Conservation (phyloP, 768 basidiomycete species). For the Lentinula sp. region DNA sequence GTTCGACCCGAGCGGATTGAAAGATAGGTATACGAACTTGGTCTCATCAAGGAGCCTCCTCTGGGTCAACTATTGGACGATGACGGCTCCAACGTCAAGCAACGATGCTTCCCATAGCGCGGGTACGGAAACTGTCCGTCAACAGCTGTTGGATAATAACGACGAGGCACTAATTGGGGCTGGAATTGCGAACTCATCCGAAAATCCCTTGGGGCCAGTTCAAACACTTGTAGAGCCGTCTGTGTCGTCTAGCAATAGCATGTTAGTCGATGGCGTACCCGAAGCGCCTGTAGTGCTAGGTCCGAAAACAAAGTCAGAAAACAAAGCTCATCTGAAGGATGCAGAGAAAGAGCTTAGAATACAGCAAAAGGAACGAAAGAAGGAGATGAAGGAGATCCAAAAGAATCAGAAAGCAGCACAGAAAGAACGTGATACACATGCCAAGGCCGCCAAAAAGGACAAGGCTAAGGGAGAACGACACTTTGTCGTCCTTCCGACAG, state of each 20-base stretch:
- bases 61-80: conserved; percentile 62
- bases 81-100: conserved; percentile 25
- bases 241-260: neutral
- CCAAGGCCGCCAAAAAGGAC: conserved; percentile 14
- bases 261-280: neutral
- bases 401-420: conserved; percentile 12
- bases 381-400: neutral
- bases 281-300: conserved; percentile 5
- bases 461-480: conserved; percentile 30
- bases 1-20: conserved; percentile 49
- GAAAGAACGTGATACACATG: conserved; percentile 15
- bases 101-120: conserved; percentile 2
- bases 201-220: neutral
- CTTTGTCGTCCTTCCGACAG: conserved; percentile 48
- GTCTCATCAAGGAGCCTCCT: conserved; percentile 41
- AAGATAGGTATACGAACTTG: conserved; percentile 40
- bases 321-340: conserved; percentile 10
- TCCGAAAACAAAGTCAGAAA: neutral
- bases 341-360: neutral
- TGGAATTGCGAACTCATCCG: conserved; percentile 11
- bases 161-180: conserved; percentile 14
- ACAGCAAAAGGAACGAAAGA: neutral
- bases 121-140: neutral
- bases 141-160: conserved; percentile 8
- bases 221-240: neutral